phyloP scores from a whole-genome alignment of 805 yeast species.

The Metschnikowia aberdeeniae region DNA sequence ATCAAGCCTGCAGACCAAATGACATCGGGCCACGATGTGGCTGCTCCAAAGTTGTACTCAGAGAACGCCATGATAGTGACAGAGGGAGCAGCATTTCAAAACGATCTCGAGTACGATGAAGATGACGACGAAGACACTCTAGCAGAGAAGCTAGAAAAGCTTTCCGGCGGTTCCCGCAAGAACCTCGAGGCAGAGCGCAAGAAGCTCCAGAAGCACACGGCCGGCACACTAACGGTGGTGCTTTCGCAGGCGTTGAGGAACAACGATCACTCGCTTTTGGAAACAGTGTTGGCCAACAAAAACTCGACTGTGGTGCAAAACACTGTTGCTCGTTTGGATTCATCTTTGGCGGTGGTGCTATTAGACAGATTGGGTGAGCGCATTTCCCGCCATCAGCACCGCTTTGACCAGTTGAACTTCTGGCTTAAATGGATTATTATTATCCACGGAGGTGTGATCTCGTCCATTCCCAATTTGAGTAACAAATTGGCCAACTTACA shows the following conservation, averaged over 20 bases:
- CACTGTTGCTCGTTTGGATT: conserved; percentile 47
- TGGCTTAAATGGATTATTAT: conserved; percentile 58
- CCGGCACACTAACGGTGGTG: conserved; percentile 67
- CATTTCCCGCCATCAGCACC: conserved; percentile 46
- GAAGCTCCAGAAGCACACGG: conserved; percentile 48
- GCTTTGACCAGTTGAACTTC: conserved; percentile 46
- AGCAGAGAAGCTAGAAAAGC: conserved; percentile 51
- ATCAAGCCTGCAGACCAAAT: conserved; percentile 40
- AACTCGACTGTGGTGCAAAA: conserved; percentile 48
- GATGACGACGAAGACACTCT: conserved; percentile 42
- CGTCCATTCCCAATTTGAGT: conserved; percentile 43
- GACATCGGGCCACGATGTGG: conserved; percentile 47
- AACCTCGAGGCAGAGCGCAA: conserved; percentile 33
- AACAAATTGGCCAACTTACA: conserved; percentile 43
- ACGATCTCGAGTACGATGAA: conserved; percentile 48
- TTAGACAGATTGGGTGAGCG: conserved; percentile 52
- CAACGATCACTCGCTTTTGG: conserved; percentile 81
- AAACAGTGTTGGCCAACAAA: conserved; percentile 65
- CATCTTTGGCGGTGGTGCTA: conserved; percentile 46
- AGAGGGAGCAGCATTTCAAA: conserved; percentile 56
- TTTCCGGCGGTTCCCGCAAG: conserved; percentile 22
- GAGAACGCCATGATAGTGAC: conserved; percentile 60
- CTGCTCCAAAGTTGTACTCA: conserved; percentile 51
- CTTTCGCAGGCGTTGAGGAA: conserved; percentile 84
- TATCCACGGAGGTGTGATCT: conserved; percentile 50